These are phyloP conservation scores for Luvunga scandens DNA, from an alignment of 345 rosid species.

Conservation along the genomic window DNA sequence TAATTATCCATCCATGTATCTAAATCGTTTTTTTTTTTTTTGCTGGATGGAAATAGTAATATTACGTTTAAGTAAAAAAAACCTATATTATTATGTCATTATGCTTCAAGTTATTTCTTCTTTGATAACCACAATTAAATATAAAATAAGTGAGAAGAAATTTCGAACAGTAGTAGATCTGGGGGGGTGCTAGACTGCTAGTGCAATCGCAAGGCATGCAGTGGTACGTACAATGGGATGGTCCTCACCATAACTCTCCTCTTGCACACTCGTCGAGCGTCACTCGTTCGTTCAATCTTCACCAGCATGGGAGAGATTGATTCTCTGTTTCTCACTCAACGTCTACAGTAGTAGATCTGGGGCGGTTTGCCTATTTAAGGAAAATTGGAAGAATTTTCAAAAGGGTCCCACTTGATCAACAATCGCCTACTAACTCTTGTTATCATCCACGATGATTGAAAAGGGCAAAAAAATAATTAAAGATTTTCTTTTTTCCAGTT, in stretches of 20 bases:
- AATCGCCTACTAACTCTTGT: slow-evolving; percentile 4
- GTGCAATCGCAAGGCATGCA: no score
- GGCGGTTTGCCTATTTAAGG: background rate
- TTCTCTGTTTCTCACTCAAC: slow-evolving; percentile 13
- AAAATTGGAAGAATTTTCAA: background rate
- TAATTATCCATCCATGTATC: no score
- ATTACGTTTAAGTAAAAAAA: no score
- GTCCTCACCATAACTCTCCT: background rate
- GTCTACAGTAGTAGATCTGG: background rate
- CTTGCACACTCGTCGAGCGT: background rate
- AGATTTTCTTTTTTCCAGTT: background rate
- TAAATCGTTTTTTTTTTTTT: no score
- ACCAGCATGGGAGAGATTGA: slow-evolving; percentile 3
- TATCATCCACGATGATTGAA: slow-evolving; percentile 18
- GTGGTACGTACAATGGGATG: background rate
- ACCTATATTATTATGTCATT: no score
- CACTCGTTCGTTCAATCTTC: background rate
- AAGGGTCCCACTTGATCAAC: slow-evolving; percentile 20
- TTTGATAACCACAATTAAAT: no score
- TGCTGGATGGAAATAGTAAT: no score
- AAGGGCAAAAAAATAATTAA: background rate
- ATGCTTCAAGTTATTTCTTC: no score
- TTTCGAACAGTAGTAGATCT: no score
- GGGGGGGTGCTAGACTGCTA: no score
- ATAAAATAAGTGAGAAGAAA: no score